Evolutionary conservation across 2,329 filamentous ascomycete species (phyloP).

Genomic region (Apiospora malaysiana): DNA sequence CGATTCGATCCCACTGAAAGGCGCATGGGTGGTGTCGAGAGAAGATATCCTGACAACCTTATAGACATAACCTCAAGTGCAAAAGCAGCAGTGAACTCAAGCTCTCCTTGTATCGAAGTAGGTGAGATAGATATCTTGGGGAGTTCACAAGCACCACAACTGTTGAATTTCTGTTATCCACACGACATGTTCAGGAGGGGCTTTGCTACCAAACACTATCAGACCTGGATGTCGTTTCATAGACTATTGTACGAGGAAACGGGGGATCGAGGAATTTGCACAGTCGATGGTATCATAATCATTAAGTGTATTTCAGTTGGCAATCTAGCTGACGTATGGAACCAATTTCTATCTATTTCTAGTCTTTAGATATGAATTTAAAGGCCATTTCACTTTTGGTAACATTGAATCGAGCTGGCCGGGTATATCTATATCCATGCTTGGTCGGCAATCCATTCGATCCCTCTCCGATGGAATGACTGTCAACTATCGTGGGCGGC

Average conservation of each 20-base stretch:
- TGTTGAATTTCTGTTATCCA: background rate
- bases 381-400: background rate
- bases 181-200: background rate
- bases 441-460: background rate
- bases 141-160: background rate
- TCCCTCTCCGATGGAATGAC: background rate
- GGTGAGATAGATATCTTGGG: background rate
- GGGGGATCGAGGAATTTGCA: background rate
- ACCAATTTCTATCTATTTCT: background rate
- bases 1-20: background rate
- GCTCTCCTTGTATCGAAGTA: background rate
- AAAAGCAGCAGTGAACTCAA: background rate
- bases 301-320: background rate
- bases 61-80: background rate
- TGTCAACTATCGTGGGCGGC: background rate
- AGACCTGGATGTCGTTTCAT: background rate
- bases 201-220: background rate
- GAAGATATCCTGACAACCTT: background rate
- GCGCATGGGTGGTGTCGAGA: background rate
- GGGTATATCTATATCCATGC: conserved; percentile 7
- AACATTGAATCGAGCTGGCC: background rate
- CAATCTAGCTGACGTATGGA: background rate
- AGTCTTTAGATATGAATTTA: background rate
- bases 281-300: background rate
- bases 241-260: background rate